phyloP scores from a whole-genome alignment of 495 filamentous ascomycete genomes.

The Hyaloscypha bicolor region DNA sequence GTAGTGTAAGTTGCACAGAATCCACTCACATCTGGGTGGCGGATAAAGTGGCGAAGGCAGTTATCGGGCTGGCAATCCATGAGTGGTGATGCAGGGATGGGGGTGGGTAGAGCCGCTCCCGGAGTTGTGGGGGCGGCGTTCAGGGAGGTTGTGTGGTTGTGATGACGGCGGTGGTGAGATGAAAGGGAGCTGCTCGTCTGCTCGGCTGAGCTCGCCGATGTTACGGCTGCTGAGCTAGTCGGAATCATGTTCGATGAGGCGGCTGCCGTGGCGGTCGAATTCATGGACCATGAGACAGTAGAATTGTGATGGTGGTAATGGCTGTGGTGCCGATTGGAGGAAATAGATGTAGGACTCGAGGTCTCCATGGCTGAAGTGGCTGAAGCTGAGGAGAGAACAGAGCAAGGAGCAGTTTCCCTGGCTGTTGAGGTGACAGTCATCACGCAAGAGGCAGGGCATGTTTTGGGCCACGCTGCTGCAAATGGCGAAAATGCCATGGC shows the following conservation, averaged over 20 bases:
- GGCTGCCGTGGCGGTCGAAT: not conserved
- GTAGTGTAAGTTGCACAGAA: conserved; percentile 25
- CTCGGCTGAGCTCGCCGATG: not conserved
- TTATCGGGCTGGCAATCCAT: conserved; percentile 8
- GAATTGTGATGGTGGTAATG: not conserved
- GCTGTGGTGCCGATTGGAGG: not conserved
- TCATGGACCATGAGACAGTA: not conserved
- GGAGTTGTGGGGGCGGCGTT: not conserved
- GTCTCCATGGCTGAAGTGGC: not conserved
- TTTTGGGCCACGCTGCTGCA: not conserved
- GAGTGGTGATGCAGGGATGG: not conserved
- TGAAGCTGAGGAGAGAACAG: not conserved
- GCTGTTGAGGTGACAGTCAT: not conserved
- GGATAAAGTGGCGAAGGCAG: conserved; percentile 17
- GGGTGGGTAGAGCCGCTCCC: not conserved
- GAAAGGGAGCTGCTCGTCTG: not conserved
- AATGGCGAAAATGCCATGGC: not conserved
- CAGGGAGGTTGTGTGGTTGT: not conserved
- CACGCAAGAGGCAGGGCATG: not conserved
- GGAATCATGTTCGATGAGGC: not conserved
- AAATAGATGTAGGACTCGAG: not conserved
- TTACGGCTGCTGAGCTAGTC: not conserved
- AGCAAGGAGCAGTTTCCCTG: not conserved
- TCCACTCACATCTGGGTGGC: not conserved
- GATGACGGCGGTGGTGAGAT: too few relatives aligned